phyloP scores from a whole-genome alignment of 1,139 yeast species.

The Geotrichum armillariae region DNA sequence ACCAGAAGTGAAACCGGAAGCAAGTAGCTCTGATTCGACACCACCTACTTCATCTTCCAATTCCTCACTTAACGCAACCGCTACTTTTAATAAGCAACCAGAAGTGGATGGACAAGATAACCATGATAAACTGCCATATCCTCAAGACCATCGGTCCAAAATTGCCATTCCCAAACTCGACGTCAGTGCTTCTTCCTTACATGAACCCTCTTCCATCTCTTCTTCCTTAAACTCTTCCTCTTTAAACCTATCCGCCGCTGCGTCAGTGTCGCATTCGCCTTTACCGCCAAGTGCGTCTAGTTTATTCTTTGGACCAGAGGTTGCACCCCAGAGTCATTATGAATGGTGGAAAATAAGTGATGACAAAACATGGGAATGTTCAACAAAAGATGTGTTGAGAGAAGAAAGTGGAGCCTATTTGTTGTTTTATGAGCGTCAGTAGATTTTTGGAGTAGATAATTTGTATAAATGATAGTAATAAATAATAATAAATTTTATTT shows the following conservation, averaged over 20 bases:
- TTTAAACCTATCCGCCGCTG: background rate
- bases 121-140: slow-evolving; percentile 11
- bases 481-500: no score
- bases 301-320: slow-evolving; percentile 15
- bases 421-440: slow-evolving; percentile 64
- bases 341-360: slow-evolving; percentile 88
- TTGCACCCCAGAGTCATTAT: slow-evolving; percentile 37
- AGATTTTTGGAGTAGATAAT: no score
- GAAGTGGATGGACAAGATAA: background rate
- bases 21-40: background rate
- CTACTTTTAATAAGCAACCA: background rate
- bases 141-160: slow-evolving; percentile 1
- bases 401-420: slow-evolving; percentile 79
- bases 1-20: background rate
- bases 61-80: background rate
- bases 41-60: background rate
- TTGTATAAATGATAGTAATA: no score
- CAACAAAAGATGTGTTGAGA: slow-evolving; percentile 57
- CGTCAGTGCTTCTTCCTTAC: background rate
- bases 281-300: slow-evolving; percentile 7
- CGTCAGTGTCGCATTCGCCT: background rate
- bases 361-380: slow-evolving; percentile 62
- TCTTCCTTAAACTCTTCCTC: background rate
- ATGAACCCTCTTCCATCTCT: background rate
- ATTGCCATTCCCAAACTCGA: slow-evolving; percentile 5